Evolutionary conservation across 2,329 filamentous ascomycete species (phyloP).

Genomic region (Ceratocystiopsis minuta): DNA sequence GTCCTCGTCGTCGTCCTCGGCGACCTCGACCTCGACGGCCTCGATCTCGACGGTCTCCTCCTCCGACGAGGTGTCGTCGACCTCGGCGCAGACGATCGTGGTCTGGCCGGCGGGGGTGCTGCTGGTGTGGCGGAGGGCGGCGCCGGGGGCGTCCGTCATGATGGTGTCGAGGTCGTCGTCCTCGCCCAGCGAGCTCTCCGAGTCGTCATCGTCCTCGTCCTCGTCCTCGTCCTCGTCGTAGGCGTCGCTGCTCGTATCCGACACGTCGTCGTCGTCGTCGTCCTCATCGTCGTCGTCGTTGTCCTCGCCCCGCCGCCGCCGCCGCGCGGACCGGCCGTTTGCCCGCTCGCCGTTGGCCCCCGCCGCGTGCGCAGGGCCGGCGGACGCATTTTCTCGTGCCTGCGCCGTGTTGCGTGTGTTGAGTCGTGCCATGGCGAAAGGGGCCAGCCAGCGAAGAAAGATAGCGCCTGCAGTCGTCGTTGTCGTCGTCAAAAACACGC

Average conservation of each 20-base stretch:
- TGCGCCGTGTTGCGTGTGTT: not conserved
- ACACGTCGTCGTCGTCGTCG: conserved; percentile 30
- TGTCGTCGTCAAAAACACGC: too few species aligned
- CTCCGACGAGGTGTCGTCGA: not conserved
- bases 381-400: too few species aligned
- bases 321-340: too few species aligned
- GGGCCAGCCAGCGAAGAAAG: too few species aligned
- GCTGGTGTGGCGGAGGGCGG: too few species aligned
- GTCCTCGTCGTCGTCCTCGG: conserved; percentile 46
- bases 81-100: too few species aligned
- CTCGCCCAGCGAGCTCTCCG: not conserved
- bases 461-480: too few species aligned
- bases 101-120: too few species aligned
- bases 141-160: not conserved
- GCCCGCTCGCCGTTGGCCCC: too few species aligned
- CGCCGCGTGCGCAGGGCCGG: too few species aligned
- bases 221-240: conserved; percentile 28
- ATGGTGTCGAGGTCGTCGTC: not conserved
- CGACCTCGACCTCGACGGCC: conserved; percentile 28
- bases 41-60: conserved; percentile 14
- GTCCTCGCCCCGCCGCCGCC: conserved; percentile 35
- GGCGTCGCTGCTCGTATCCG: conserved; percentile 13
- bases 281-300: conserved; percentile 36
- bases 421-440: too few species aligned
- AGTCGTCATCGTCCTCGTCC: conserved; percentile 31